A percentile compares a stretch with the other conserved stretches of the same genome.
These are phyloP conservation scores for Penicillium subrubescens DNA, from an alignment of 495 filamentous ascomycete genomes.

Conservation along the genomic window DNA sequence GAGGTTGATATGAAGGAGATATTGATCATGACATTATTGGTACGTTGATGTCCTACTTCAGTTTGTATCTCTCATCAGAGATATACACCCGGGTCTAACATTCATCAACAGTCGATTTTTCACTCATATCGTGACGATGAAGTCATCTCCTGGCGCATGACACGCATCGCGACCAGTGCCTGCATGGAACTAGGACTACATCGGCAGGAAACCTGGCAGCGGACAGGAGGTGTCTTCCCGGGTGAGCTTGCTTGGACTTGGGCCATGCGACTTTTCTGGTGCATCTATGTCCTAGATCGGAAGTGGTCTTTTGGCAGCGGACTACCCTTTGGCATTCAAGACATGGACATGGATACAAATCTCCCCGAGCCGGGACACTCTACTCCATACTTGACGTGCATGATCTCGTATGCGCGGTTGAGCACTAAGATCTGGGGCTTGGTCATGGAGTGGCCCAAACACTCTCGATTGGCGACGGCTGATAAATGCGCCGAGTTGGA, in stretches of 20 bases:
- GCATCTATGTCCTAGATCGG: conserved; percentile 78
- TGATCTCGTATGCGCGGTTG: conserved; percentile 71
- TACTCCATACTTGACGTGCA: conserved; percentile 41
- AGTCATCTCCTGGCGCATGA: conserved; percentile 73
- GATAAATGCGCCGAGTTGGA: conserved; percentile 72
- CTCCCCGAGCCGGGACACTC: conserved; percentile 63
- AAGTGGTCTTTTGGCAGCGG: conserved; percentile 82
- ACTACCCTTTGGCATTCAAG: conserved; percentile 75
- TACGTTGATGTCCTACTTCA: conserved; percentile 34
- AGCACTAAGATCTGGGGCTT: conserved; percentile 75
- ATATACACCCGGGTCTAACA: not conserved
- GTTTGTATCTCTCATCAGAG: too few relatives aligned
- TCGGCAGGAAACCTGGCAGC: conserved; percentile 68
- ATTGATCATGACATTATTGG: conserved; percentile 67
- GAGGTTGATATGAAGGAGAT: conserved; percentile 68
- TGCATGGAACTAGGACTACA: conserved; percentile 80
- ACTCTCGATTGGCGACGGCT: conserved; percentile 49
- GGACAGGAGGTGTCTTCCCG: conserved; percentile 54
- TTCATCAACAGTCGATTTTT: conserved; percentile 67
- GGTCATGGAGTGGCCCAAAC: conserved; percentile 51
- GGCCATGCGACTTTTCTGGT: conserved; percentile 76
- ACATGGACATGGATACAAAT: conserved; percentile 77
- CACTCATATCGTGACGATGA: conserved; percentile 81
- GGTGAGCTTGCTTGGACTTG: conserved; percentile 61
- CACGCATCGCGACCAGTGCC: conserved; percentile 69